Conservation (phyloP, 257 asterid species). For the Datura wrightii region DNA sequence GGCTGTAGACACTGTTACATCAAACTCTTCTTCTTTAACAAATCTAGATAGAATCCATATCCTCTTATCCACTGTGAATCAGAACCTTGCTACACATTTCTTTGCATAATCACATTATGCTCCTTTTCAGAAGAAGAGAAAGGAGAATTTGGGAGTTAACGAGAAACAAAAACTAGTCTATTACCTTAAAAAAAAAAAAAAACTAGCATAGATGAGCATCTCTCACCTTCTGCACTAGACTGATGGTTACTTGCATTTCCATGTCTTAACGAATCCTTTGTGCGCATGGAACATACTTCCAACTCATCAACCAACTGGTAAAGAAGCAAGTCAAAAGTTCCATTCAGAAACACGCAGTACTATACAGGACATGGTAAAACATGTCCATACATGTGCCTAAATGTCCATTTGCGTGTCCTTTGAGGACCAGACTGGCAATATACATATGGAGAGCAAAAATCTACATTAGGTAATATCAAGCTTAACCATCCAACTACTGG, state of each 20-base stretch:
- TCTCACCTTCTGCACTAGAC: slow-evolving; percentile 50
- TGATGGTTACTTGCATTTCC: slow-evolving; percentile 55
- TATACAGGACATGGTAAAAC: not conserved
- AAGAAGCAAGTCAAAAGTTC: slow-evolving; percentile 37
- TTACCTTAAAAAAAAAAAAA: slow-evolving; percentile 28
- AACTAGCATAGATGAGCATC: slow-evolving; percentile 37
- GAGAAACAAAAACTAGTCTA: slow-evolving; percentile 25
- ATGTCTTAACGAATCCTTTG: slow-evolving; percentile 49
- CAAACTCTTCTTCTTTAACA: slow-evolving; percentile 7
- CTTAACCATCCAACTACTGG: slow-evolving; percentile 2
- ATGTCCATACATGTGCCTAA: not conserved
- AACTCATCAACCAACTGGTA: slow-evolving; percentile 75
- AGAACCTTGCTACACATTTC: slow-evolving; percentile 12
- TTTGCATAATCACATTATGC: not conserved
- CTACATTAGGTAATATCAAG: not conserved
- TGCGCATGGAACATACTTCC: slow-evolving; percentile 56
- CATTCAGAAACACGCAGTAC: slow-evolving; percentile 26
- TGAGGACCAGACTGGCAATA: not conserved
- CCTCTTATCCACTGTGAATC: not conserved
- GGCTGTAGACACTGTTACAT: not conserved
- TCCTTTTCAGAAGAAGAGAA: not conserved
- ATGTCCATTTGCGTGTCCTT: not conserved
- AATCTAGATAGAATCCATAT: slow-evolving; percentile 13
- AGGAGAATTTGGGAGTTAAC: slow-evolving; percentile 15
- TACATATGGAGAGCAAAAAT: slow-evolving; percentile 7